Evolutionary conservation across 164 flowering plant genomes (phyloP), one percentile per base, ranked within the genome.

Genomic region (Dillenia turbinata): DNA sequence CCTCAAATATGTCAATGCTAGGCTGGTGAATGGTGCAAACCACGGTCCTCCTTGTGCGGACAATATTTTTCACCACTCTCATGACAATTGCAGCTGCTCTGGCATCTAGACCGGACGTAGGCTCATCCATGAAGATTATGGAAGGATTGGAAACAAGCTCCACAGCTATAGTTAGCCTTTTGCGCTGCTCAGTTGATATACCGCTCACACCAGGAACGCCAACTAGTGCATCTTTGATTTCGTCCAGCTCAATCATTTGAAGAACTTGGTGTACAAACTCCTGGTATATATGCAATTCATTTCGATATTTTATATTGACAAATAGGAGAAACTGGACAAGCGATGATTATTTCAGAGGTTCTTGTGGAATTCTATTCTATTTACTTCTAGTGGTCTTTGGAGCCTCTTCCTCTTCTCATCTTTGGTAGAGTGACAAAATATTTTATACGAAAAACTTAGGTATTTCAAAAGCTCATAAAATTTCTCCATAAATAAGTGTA

Each of bases 1-100:
- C 73, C 55, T 77, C 86, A 66, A 82, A 79, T 56, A 82, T 74
- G 57, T 79, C 81, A 15, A 77, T 77, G 53, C 81, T 74, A 44
- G 84, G 83, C 55, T 80, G 81, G 61, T 80, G 86, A 17, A 82
- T 82, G 58, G 84, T 80, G 70, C 79, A 80, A 8, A 80, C 81
- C 2, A 69, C 65, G 9, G 81, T 77, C 58, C 84, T 71, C 6
- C 62, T 56, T 44, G 84, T 78, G 14, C 22, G 9, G n/a, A 70
- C 80, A 11, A 72, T 62, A 56, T 81, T 81, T 60, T 74, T 72
- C 61, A 78, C 82, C 13, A 64, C 75, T 10, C 78, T 63, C 80
- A 81, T 81, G 12, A 77, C 75, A 58, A 77, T 75, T 13, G 84
- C 81, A 10, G 81, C 84, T 60, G 79, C 67, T 65, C 81, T 68